These are phyloP conservation scores for Chlamydomonas sp. DNA, from an alignment of 139 green algal species.

Conservation along the genomic window DNA sequence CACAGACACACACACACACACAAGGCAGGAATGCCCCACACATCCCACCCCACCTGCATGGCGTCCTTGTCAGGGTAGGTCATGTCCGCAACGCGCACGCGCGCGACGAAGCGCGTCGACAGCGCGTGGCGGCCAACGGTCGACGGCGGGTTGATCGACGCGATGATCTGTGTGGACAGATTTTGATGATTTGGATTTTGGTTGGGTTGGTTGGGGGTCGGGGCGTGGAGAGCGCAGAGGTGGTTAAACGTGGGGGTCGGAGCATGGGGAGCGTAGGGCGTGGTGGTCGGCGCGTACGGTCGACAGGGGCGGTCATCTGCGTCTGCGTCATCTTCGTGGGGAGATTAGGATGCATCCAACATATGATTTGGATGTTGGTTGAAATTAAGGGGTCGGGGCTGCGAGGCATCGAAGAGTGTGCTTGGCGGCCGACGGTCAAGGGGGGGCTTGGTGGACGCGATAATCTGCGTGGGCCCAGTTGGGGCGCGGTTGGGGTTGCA, in stretches of 20 bases:
- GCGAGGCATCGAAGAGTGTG: neutral
- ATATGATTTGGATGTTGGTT: too few species aligned
- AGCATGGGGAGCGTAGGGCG: too few species aligned
- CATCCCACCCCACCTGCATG: constrained; percentile 10
- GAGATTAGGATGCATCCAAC: too few species aligned
- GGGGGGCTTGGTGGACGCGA: neutral
- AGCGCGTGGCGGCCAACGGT: constrained; percentile 53
- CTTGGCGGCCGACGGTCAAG: neutral
- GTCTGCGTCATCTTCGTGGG: too few species aligned
- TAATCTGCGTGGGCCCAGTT: neutral
- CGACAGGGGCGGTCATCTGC: too few species aligned
- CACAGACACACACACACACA: constrained; percentile 3
- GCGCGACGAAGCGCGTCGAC: constrained; percentile 53
- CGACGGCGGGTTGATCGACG: constrained; percentile 54
- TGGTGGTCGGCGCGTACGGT: too few species aligned
- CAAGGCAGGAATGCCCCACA: neutral
- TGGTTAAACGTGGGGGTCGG: neutral
- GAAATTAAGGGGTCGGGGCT: too few species aligned
- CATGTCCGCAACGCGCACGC: constrained; percentile 47
- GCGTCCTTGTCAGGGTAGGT: constrained; percentile 34
- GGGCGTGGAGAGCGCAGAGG: neutral
- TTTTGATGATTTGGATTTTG: constrained; percentile 18
- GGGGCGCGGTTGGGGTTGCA: too few species aligned
- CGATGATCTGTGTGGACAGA: constrained; percentile 66
- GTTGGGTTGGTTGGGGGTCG: too few species aligned